Base-by-base conservation (phyloP, 148 eudicot species). In the Pharnaceum exiguum region DNA sequence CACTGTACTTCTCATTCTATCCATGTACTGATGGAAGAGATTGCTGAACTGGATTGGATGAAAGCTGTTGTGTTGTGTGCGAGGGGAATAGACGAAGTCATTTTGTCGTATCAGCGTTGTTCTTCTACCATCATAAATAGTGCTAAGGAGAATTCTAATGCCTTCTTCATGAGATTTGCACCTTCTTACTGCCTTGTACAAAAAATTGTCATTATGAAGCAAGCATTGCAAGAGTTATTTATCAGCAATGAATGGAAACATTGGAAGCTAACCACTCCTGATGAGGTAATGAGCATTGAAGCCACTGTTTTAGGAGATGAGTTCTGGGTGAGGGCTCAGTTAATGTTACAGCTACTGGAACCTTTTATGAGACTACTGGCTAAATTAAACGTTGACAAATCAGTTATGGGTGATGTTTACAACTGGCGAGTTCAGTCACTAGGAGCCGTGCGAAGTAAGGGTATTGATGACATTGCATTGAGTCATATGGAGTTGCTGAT, bases 1-100 rank as follows among this genome's bases (percentile, higher is more conserved):
- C 83, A 66, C 27, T 79, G 79, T 59, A 72, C 77, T 29, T 71
- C 75, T n/a, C 74, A 79, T 65, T 79, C 79, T 49, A 59, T 79
- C 52, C 66, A 57, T 48, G 48, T 64, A 43, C 47, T 75, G 33
- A 65, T 72, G 79, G 80, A 75, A 61, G 77, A 71, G 63, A 75
- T 75, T 31, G 70, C 77, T 62, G 75, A 75, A 56, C 59, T 64
- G 21, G 83, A 71, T 56, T 75, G 79, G 75, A 71, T 79, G 74
- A 79, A 75, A 72, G 40, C 69, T 25, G 76, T 71, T 38, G 59
- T 79, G 29, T 54, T 61, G 44, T 75, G 77, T 54, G 77, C 79
- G 57, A 61, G 44, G 16, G 79, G 68, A 44, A 75, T 72, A 18
- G 77, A 75, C 53, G 75, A 68, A 56, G 60, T 60, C 12, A 32